A percentile compares a stretch with the other conserved stretches of the same genome.
Conservation (phyloP, 306 rosid genomes). For the Comarum palustre region DNA sequence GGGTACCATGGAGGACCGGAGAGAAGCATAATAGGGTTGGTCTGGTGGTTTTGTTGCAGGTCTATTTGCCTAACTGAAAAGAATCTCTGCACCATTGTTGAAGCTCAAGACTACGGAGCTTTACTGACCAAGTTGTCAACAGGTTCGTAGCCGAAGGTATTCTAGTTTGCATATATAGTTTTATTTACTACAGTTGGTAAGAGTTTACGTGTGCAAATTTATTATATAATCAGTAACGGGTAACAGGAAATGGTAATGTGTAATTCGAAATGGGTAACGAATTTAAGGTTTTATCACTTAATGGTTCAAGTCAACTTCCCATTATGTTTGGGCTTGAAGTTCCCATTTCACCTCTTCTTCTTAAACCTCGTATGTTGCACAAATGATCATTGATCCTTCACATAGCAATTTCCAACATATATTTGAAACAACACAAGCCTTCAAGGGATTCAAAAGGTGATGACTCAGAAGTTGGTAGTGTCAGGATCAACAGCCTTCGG, state of each 20-base stretch:
- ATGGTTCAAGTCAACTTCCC: not conserved
- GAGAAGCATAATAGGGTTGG: constrained; percentile 45
- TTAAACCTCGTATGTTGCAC: not conserved
- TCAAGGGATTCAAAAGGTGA: not conserved
- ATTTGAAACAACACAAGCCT: not conserved
- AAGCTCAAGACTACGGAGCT: not conserved
- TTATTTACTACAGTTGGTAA: no score
- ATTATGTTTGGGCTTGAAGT: not conserved
- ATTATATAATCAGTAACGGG: no score
- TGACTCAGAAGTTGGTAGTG: not conserved
- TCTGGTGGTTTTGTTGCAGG: constrained; percentile 14
- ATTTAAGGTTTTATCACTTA: no score
- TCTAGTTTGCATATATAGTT: no score
- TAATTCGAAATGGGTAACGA: no score
- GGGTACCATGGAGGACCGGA: constrained; percentile 80
- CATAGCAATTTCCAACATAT: not conserved
- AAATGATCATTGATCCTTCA: not conserved
- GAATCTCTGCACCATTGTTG: constrained; percentile 26
- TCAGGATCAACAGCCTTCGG: not conserved
- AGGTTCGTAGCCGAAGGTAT: no score
- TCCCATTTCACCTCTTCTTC: not conserved
- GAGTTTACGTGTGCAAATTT: no score
- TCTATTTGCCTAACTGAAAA: constrained; percentile 39
- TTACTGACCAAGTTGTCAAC: not conserved
- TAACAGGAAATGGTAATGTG: no score